Evolutionary conservation across 805 yeast species (phyloP), one percentile per base, ranked within the genome.

Genomic region (Barnettozyma populi): DNA sequence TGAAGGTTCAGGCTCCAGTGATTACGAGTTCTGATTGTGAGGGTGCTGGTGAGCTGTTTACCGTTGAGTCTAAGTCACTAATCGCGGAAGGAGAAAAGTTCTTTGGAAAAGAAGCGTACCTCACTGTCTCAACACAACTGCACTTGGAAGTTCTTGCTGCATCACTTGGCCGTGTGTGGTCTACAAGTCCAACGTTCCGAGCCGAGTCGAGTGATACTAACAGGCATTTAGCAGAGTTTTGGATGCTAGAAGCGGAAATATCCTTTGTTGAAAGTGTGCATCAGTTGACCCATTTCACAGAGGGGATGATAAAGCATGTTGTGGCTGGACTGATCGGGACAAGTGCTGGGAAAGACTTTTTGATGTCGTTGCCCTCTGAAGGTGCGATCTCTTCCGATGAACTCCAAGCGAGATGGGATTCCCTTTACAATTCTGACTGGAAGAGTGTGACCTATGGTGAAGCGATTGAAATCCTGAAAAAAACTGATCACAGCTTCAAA

Each of bases 211-310:
- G 95, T 48, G 90, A 89, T 60, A 94, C 99, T 0, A 86, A 82
- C 57, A 74, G 99, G 44, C 99, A 94, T 64, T 67, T 94, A 49
- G 78, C 92, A 50, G 99, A 94, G 65, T 94, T 94, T 64, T 94
- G 97, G 97, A 90, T 94, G 97, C 67, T 94, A 2, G 99, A 94
- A 65, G 95, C 90, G 0, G 99, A 94, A 62, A 65, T 89, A 19
- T 81, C 88, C 8, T 86, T 86, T 63, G 66, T 85, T 2, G 71
- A 73, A 5, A 65, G 71, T 13, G 75, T 90, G 7, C 60, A 62
- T 4, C 84, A 84, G 50, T 65, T 94, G 47, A 83, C 92, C 2
- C 59, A 58, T 2, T 75, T 88, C 44, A 78, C 84, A 2, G 96
- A 90, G 62, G 59, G 61, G 1, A 84, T 90, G 95, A 71, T 88